A percentile compares a stretch with the other conserved stretches of the same genome.
Evolutionary conservation across 495 filamentous ascomycete genomes (phyloP).

Genomic region (Cenococcum geophilum): DNA sequence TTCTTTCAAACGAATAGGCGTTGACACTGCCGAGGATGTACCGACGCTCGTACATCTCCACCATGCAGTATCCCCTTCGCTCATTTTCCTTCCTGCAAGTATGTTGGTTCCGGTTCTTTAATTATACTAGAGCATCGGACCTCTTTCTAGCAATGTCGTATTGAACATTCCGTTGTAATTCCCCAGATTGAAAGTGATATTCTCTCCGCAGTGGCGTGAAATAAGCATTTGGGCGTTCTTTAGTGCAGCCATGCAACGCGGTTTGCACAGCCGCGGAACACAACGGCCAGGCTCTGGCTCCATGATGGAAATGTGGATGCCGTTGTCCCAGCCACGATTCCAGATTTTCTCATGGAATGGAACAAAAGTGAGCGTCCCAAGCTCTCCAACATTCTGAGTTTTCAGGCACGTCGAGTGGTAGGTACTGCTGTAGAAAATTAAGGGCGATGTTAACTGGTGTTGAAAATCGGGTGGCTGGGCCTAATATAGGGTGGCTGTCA

Average conservation of each 20-base stretch:
- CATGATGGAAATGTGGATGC: not conserved
- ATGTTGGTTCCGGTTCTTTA: not conserved
- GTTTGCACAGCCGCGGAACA: not conserved
- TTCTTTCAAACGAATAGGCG: not conserved
- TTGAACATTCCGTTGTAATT: not conserved
- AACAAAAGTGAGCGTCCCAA: not conserved
- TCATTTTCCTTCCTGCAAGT: not conserved
- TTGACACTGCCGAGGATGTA: not conserved
- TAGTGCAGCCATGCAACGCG: not conserved
- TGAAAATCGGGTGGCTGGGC: too few species aligned
- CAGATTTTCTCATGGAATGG: constrained; percentile 1
- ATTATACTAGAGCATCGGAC: not conserved
- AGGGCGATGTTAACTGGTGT: not conserved
- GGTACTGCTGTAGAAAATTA: not conserved
- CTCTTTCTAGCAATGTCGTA: not conserved
- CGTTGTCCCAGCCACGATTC: constrained; percentile 5
- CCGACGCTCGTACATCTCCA: not conserved
- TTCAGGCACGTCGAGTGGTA: not conserved
- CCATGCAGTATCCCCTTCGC: not conserved
- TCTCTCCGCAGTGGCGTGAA: not conserved
- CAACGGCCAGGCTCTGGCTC: not conserved
- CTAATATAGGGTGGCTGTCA: too few species aligned
- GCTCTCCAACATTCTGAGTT: not conserved
- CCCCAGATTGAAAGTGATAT: not conserved
- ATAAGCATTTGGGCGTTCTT: not conserved